Conservation (phyloP, 2,329 filamentous ascomycete species). For the Periglandula ipomoeae region DNA sequence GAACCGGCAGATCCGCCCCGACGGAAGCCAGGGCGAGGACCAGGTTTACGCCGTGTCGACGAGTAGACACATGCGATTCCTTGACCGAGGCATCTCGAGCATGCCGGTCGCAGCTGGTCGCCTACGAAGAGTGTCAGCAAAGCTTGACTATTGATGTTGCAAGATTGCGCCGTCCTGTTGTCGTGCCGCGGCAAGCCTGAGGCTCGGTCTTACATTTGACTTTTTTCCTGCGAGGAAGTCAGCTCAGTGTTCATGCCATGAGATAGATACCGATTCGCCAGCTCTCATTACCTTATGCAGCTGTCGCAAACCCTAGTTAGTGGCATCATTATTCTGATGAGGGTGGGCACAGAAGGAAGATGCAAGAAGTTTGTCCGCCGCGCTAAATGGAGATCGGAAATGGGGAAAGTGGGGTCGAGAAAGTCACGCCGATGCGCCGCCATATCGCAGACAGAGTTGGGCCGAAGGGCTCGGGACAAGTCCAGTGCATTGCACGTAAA, state of each 20-base stretch:
- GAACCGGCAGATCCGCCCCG: background rate
- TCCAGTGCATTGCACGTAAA: too few species aligned
- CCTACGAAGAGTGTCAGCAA: constrained; percentile 1
- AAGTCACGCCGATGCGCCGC: too few species aligned
- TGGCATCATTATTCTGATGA: background rate
- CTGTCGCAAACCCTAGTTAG: background rate
- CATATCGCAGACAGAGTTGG: too few species aligned
- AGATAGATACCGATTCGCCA: background rate
- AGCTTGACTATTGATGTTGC: background rate
- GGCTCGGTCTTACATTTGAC: constrained; percentile 11
- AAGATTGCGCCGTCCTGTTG: background rate
- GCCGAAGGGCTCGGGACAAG: too few species aligned
- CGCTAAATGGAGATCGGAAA: background rate
- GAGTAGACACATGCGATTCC: constrained; percentile 8
- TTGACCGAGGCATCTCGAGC: constrained; percentile 8
- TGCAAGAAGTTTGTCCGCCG: background rate
- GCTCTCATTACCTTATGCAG: background rate
- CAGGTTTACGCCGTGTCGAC: constrained; percentile 9
- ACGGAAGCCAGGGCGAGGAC: constrained; percentile 5
- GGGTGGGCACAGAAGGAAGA: too few species aligned
- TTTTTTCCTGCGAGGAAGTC: constrained; percentile 4
- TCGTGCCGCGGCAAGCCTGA: too few species aligned
- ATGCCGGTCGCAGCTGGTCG: constrained; percentile 8
- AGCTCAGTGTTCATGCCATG: too few species aligned
- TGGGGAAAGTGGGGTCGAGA: background rate